phyloP scores from a whole-genome alignment of 1,139 yeast species.

The Schwanniomyces etchellsii region DNA sequence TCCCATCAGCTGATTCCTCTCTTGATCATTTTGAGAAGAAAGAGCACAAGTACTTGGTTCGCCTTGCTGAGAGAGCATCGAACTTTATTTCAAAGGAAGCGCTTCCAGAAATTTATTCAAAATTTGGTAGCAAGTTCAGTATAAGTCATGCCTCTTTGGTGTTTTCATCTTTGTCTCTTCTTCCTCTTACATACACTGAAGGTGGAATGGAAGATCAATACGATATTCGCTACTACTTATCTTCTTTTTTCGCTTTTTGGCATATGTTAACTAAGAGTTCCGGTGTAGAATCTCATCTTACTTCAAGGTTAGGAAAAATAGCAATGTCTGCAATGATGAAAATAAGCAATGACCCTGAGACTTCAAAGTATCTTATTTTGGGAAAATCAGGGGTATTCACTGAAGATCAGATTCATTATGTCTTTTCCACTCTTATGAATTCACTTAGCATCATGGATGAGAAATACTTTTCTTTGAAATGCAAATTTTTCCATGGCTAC shows the following conservation, averaged over 20 bases:
- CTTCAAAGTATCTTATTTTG: constrained; percentile 10
- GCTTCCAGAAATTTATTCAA: constrained; percentile 30
- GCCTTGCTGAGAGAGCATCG: constrained; percentile 45
- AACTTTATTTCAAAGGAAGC: constrained; percentile 35
- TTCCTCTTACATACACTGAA: constrained; percentile 37
- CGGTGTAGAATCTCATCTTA: constrained; percentile 60
- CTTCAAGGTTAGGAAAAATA: constrained; percentile 61
- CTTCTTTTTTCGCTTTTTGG: constrained; percentile 76
- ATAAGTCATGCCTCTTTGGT: constrained; percentile 55
- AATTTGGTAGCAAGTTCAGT: constrained; percentile 45
- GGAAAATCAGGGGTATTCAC: constrained; percentile 57
- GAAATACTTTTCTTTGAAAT: constrained; percentile 33
- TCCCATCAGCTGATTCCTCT: constrained; percentile 26
- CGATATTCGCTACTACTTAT: constrained; percentile 52
- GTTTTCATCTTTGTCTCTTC: constrained; percentile 49
- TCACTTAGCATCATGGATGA: constrained; percentile 43
- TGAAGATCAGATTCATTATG: constrained; percentile 50
- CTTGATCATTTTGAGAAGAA: constrained; percentile 33
- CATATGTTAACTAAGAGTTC: constrained; percentile 50
- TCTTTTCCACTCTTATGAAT: constrained; percentile 53
- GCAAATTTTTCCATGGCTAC: constrained; percentile 51
- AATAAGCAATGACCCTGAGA: constrained; percentile 19
- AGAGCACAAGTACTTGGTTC: constrained; percentile 36
- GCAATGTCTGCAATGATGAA: constrained; percentile 44
- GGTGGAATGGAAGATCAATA: constrained; percentile 18